Conservation (phyloP, 2,329 filamentous ascomycete genomes). For the Zalaria sp. region DNA sequence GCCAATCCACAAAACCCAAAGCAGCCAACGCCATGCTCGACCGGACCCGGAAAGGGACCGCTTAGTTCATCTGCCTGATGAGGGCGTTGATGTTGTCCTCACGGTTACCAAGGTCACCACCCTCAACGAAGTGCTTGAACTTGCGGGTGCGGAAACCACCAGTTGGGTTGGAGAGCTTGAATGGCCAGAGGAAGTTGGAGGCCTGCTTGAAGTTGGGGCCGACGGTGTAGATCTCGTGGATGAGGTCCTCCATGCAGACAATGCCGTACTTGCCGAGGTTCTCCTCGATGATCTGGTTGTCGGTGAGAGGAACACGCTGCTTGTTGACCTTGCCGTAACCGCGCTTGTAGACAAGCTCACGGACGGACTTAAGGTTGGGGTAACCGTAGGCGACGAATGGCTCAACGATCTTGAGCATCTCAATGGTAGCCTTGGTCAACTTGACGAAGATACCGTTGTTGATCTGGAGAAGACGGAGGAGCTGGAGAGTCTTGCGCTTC, state of each 20-base stretch:
- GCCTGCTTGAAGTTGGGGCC: constrained; percentile 98
- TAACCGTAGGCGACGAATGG: constrained; percentile 99
- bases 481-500: constrained; percentile 99
- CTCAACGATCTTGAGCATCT: constrained; percentile 98
- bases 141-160: constrained; percentile 93
- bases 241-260: constrained; percentile 97
- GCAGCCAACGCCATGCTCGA: constrained; percentile 2
- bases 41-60: constrained; percentile 1
- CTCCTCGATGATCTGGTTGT: constrained; percentile 97
- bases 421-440: constrained; percentile 90
- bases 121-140: constrained; percentile 95
- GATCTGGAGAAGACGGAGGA: constrained; percentile 99
- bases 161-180: constrained; percentile 98
- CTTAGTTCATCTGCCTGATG: constrained; percentile 96
- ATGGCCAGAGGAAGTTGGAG: constrained; percentile 98
- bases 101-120: constrained; percentile 96
- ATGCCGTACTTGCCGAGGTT: constrained; percentile 96
- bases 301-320: constrained; percentile 90
- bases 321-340: constrained; percentile 93
- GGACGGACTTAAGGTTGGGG: constrained; percentile 97
- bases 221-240: constrained; percentile 98
- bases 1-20: not conserved
- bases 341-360: constrained; percentile 99
- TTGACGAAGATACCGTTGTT: constrained; percentile 99
- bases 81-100: constrained; percentile 96